Evolutionary conservation across 176 grass and related monocot species (phyloP).

Genomic region (Raddia guianensis): DNA sequence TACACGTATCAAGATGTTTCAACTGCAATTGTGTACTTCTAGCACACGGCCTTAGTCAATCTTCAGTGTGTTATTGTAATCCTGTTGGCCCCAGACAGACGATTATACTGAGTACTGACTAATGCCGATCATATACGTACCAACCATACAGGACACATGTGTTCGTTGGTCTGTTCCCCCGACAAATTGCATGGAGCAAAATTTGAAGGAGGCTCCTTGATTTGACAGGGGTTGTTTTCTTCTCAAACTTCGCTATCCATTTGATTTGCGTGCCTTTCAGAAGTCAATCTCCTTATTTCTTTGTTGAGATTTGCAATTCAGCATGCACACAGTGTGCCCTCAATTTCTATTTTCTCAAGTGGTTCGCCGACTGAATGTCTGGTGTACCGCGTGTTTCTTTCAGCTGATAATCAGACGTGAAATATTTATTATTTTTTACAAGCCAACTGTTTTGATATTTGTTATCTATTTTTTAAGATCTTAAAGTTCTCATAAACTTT

Average conservation of each 20-base stretch:
- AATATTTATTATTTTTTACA: no score
- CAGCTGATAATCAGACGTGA: no score
- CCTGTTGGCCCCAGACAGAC: constrained; percentile 7
- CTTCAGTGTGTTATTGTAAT: neutral
- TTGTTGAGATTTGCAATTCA: neutral
- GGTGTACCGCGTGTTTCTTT: no score
- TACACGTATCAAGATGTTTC: neutral
- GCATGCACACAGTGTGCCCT: neutral
- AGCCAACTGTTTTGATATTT: no score
- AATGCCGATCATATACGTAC: constrained; percentile 10
- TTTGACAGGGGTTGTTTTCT: constrained; percentile 9
- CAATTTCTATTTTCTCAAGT: no score
- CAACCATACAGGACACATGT: constrained; percentile 22
- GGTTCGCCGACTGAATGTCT: neutral
- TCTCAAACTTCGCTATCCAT: neutral
- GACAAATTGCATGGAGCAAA: constrained; percentile 28
- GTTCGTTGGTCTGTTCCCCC: neutral
- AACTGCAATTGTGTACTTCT: neutral
- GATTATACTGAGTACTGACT: neutral
- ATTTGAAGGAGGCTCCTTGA: constrained; percentile 47
- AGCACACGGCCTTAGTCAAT: neutral
- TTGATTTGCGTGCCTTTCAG: neutral
- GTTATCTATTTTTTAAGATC: no score
- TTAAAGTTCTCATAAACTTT: no score
- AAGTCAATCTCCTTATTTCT: constrained; percentile 1